Base-by-base conservation (phyloP, 2,329 filamentous ascomycete genomes). In the Stagonosporopsis chrysanthemi region DNA sequence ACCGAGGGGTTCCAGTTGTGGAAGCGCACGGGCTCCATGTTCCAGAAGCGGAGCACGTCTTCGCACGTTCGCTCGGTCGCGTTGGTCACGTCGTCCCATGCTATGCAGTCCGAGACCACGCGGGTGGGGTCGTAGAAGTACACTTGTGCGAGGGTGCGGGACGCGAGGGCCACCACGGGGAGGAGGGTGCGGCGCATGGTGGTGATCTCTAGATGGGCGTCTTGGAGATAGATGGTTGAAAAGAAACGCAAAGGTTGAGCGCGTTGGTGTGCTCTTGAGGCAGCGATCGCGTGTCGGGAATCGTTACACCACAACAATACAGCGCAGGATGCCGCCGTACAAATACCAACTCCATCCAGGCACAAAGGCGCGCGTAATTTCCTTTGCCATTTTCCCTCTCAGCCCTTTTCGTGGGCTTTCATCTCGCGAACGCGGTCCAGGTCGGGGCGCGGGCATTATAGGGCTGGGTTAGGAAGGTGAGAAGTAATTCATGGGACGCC, bases 1-100 rank as follows among this genome's bases (percentile, higher is more conserved):
- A 57, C 54, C 11, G 31, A 31, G 1, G 54, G 54, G 33, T 57
- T 57, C 54, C 54, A 57, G 29, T 42, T 43, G 19, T 42, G 48
- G 43, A 57, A 57, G 3, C 35, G 42, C 9, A 23, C 19, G 1
- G 48, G 54, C 1, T 52, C 36, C 5, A 48, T 1, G 4, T 7
- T 11, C 29, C 31, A 52, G 6, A 43, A 8, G 19, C 38, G 36
- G 3, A 47, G 15, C 0, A 43, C 43, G 4, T 8, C 14, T 11
- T 57, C 48, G 35, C 54, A 57, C 1, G 48, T 52, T n/a, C 47
- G 35, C 0, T 17, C 33, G 3, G 40, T 44, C 14, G 26, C 26
- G 24, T 51, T 29, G 3, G 11, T 6, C 24, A 51, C 33, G 17
- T 47, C 38, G 15, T 19, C 23, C 48, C 47, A 57, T 4, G 2